Base-by-base conservation (phyloP, 257 asterid genomes). In the Salvia rosmarinus region DNA sequence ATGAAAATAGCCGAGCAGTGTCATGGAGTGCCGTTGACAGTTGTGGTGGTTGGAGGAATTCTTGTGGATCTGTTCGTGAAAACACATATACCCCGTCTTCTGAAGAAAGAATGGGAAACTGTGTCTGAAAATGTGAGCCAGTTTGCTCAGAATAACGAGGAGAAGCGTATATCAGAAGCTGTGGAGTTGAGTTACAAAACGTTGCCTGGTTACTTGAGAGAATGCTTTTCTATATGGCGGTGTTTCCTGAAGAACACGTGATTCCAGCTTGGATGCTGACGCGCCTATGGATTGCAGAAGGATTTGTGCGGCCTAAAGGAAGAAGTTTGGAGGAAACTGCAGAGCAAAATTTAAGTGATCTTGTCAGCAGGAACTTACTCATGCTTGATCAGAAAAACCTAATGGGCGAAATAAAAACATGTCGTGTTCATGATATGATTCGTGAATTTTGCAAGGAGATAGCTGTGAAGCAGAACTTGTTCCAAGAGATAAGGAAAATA, bases 241-340 rank as follows among this genome's bases (percentile, higher is more conserved):
- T 86, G 28, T 85, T 87, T 64, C 89, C 61, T 2, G 80, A 77
- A 54, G 86, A 81, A 32, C 66, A 42, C 1, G 80, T 73, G 73
- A 82, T 87, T 17, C 76, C 84, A 1, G 75, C 70, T 5, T 73
- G 85, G 84, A 85, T 67, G 64, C 68, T 87, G 52, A 70, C 74
- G 14, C 64, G 68, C 0, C 59, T 87, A 64, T 87, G 93, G 93
- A 80, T 85, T 0, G 88, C 93, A 0, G 93, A 87, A 67, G 93
- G 93, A 8, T 87, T 85, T 35, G 49, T 87, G 10, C 76, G 28
- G 46, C 46, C 9, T 9, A 47, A 5, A 12, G 70, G 64, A 9
- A 9, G 37, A 67, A 73, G 78, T 44, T 20, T 78, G 67, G 92
- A 87, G 76, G 71, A 72, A 66, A 37, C 54, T 30, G 90, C 90